These are phyloP conservation scores for Erythrophleum ivorense DNA, from an alignment of 331 rosid species.

Conservation along the genomic window DNA sequence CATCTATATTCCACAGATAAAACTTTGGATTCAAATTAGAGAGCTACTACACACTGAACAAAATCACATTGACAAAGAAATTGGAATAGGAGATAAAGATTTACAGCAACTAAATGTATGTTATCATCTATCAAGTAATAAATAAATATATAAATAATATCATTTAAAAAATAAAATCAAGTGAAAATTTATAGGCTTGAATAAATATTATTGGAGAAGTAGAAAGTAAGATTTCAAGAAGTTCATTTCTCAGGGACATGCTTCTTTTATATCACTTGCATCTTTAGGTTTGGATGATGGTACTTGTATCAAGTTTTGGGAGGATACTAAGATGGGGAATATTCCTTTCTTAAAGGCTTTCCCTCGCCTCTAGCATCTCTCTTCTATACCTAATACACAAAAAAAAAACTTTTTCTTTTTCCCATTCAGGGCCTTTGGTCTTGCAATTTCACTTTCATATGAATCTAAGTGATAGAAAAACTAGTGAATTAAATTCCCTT, in stretches of 20 bases:
- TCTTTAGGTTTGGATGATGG: background rate
- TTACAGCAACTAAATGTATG: background rate
- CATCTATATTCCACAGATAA: background rate
- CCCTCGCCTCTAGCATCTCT: background rate
- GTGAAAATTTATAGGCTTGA: background rate
- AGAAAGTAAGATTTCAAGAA: background rate
- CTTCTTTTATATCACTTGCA: background rate
- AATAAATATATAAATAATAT: background rate
- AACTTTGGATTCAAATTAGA: background rate
- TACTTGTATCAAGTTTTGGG: background rate
- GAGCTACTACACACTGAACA: background rate
- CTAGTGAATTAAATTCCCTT: background rate
- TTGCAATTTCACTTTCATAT: background rate
- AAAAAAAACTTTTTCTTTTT: background rate
- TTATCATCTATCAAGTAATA: background rate
- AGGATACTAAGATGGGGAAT: background rate
- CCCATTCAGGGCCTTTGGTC: background rate
- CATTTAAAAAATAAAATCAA: background rate
- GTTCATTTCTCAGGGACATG: background rate
- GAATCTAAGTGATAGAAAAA: background rate
- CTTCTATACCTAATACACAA: background rate
- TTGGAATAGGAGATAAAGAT: background rate
- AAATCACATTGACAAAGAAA: background rate
- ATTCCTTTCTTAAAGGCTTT: conserved; percentile 39
- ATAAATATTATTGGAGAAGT: background rate